Base-by-base conservation (phyloP, 805 yeast species). In the Kodamaea lidongshanica region DNA sequence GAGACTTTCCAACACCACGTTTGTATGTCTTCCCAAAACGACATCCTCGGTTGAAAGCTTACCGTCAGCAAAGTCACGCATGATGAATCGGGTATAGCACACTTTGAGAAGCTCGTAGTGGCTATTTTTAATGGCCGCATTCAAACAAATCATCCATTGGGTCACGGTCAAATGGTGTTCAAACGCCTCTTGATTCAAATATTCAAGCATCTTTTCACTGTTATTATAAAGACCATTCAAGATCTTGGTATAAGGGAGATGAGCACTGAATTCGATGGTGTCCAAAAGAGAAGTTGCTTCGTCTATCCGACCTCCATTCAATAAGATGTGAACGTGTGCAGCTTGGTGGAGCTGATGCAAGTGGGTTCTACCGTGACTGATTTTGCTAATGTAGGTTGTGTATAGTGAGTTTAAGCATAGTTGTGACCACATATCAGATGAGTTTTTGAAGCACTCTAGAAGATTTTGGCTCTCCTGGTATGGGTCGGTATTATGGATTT, bases 21-120 rank as follows among this genome's bases (percentile, higher is more conserved):
- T 41, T 6, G n/a, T 29, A n/a, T n/a, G n/a, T 1, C 31, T 14
- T 3, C 23, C 23, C 33, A 56, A 39, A 4, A 59, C 32, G 1
- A 47, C 45, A 12, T 56, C 54, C 12, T 52, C 57, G 2, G 48
- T 37, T 2, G 53, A 39, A 7, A 52, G 37, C 5, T 37, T 32
- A 0, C 41, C 41, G 12, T 44, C 33, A n/a, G 40, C 37, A 16
- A 50, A 43, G 2, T 47, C 58, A 11, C 37, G 38, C 65, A 58
- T 56, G 24, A 63, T 42, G 31, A 40, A 52, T 12, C 44, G 39
- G 10, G 44, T 50, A 36, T 60, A 60, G 2, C 58, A 39, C 8
- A 42, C 18, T 22, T 47, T 50, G 4, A 54, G 57, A 21, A 61
- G 31, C 3, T 29, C 32, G 38, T 56, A 59, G 34, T 61, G 42